These are phyloP conservation scores for Elongisporangium prolatum DNA, from an alignment of 352 stramenopile genomes.

Conservation along the genomic window DNA sequence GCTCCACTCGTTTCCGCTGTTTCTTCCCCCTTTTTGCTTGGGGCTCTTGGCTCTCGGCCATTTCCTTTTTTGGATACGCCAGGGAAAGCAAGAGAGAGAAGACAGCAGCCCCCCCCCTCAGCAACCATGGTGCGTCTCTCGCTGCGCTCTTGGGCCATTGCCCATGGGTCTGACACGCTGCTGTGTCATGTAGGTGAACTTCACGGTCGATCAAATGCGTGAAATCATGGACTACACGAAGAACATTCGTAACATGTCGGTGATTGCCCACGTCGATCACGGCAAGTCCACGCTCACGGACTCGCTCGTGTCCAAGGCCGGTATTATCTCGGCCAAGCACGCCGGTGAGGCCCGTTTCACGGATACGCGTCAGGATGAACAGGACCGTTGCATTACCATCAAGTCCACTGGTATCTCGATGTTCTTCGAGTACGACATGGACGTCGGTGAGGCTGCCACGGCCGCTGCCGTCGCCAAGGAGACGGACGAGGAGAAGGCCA, in stretches of 20 bases:
- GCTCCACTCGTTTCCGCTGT: slow-evolving; percentile 51
- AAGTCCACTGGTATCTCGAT: slow-evolving; percentile 99
- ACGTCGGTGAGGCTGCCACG: slow-evolving; percentile 86
- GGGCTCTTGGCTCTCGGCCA: slow-evolving; percentile 16
- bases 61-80: slow-evolving; percentile 62
- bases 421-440: slow-evolving; percentile 99
- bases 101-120: slow-evolving; percentile 16
- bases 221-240: slow-evolving; percentile 98
- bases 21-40: slow-evolving; percentile 11
- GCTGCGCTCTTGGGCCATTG: no score
- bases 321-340: slow-evolving; percentile 99
- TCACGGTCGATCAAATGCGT: slow-evolving; percentile 99
- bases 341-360: slow-evolving; percentile 98
- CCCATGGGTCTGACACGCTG: no score
- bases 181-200: slow-evolving; percentile 92
- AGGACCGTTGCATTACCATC: slow-evolving; percentile 99
- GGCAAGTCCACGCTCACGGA: slow-evolving; percentile 99
- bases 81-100: slow-evolving; percentile 31
- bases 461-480: slow-evolving; percentile 59
- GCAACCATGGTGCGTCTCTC: slow-evolving; percentile 51
- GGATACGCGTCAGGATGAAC: slow-evolving; percentile 99
- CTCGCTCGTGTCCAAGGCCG: slow-evolving; percentile 98
- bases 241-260: slow-evolving; percentile 99
- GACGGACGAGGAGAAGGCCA: slow-evolving; percentile 33
- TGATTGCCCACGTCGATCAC: slow-evolving; percentile 99